Percentiles rank a stretch among this genome's conserved stretches.
phyloP scores from a whole-genome alignment of 176 grass and related monocot genomes.

The Urochloa ruziziensis region DNA sequence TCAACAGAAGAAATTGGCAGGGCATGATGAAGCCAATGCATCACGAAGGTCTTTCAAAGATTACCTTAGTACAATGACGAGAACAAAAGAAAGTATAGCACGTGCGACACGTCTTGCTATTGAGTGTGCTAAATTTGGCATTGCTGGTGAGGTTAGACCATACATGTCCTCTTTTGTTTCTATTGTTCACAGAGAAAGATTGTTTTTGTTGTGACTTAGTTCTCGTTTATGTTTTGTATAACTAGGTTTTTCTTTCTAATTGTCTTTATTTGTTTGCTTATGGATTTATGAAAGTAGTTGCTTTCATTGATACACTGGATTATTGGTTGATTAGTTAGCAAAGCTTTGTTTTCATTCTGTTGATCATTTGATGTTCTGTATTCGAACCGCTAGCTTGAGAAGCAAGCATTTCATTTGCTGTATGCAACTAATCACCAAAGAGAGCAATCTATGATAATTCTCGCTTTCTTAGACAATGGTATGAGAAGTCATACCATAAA shows the following conservation, averaged over 20 bases:
- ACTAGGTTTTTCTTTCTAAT: slow-evolving; percentile 6
- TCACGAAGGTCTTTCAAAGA: slow-evolving; percentile 74
- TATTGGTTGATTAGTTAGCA: background rate
- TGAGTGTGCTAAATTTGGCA: slow-evolving; percentile 87
- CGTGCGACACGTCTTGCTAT: slow-evolving; percentile 92
- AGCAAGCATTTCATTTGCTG: background rate
- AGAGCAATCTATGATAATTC: background rate
- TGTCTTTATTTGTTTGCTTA: slow-evolving; percentile 32
- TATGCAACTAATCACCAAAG: background rate
- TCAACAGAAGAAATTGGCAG: slow-evolving; percentile 46
- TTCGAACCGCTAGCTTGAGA: background rate
- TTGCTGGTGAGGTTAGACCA: slow-evolving; percentile 86
- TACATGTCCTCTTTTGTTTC: slow-evolving; percentile 17
- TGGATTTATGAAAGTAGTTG: slow-evolving; percentile 10
- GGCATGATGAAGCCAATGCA: slow-evolving; percentile 52
- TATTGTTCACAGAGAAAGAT: background rate
- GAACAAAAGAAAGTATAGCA: slow-evolving; percentile 96
- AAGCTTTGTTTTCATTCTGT: slow-evolving; percentile 19
- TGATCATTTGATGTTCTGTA: slow-evolving; percentile 11
- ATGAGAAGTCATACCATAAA: background rate
- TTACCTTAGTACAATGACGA: slow-evolving; percentile 68
- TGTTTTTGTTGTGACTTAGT: background rate
- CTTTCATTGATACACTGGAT: slow-evolving; percentile 21
- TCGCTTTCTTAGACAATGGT: background rate
- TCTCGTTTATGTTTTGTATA: background rate